phyloP scores from a whole-genome alignment of 768 basidiomycete species.

The Cystobasidium ongulense region DNA sequence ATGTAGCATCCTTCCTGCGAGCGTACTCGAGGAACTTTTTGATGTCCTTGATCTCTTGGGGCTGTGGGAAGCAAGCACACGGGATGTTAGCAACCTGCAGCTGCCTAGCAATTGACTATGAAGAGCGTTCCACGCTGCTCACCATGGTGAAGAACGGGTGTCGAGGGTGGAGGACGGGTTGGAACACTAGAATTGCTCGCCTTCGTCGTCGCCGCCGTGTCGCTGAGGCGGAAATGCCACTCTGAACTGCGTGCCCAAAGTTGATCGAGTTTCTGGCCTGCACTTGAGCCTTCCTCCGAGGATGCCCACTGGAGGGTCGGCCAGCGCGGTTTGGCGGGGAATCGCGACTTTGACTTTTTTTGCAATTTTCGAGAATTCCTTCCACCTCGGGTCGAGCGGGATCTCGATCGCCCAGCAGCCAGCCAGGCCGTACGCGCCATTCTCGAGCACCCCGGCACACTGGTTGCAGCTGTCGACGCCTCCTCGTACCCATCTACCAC shows the following conservation, averaged over 20 bases:
- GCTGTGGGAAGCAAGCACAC: slow-evolving; percentile 47
- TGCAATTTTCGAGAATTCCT: not conserved
- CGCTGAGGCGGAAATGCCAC: no score
- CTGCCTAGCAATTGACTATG: not conserved
- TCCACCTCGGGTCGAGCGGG: not conserved
- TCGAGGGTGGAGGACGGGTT: not conserved
- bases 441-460: no score
- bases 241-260: not conserved
- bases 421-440: not conserved
- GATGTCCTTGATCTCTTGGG: slow-evolving; percentile 96
- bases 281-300: not conserved
- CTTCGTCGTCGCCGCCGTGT: not conserved
- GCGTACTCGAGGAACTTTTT: slow-evolving; percentile 97
- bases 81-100: not conserved
- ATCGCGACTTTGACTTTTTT: not conserved
- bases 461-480: not conserved
- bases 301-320: not conserved
- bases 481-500: not conserved
- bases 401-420: not conserved
- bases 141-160: slow-evolving; percentile 11
- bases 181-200: not conserved
- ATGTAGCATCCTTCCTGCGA: slow-evolving; percentile 89
- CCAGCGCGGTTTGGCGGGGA: not conserved
- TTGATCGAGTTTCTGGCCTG: not conserved
- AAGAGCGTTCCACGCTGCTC: not conserved